Percentiles rank a stretch among this genome's conserved stretches.
Conservation (phyloP, 805 yeast genomes). For the Ascoidea rubescens region DNA sequence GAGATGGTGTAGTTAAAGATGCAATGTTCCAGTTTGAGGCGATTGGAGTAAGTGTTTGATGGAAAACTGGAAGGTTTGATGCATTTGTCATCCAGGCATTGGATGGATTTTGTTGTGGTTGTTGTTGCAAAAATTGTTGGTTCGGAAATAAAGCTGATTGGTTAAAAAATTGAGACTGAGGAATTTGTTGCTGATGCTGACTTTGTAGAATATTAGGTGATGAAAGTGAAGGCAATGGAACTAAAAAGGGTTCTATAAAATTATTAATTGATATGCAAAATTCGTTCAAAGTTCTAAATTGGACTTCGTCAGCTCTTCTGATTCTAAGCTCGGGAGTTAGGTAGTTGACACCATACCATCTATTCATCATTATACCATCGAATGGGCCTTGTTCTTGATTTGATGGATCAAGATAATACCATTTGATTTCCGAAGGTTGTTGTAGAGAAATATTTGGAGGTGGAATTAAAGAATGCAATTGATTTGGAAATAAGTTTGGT, state of each 20-base stretch:
- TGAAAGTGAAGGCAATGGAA: conserved; percentile 27
- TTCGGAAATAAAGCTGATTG: too few species aligned
- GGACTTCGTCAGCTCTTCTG: conserved; percentile 41
- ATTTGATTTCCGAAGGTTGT: conserved; percentile 30
- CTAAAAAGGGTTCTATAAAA: conserved; percentile 43
- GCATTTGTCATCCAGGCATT: neutral
- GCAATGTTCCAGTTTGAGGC: neutral
- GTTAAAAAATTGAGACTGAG: conserved; percentile 1
- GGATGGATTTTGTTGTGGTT: conserved; percentile 3
- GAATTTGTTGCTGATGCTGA: neutral
- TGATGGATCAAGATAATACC: conserved; percentile 64
- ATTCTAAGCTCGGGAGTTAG: conserved; percentile 39
- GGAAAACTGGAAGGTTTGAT: neutral
- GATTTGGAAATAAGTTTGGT: neutral
- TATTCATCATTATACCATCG: conserved; percentile 59
- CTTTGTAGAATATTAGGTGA: conserved; percentile 10
- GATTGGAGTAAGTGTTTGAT: neutral
- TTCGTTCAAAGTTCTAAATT: conserved; percentile 36
- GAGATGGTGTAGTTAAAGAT: conserved; percentile 1
- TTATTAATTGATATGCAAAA: conserved; percentile 36
- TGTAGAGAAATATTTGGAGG: neutral
- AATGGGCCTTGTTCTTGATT: conserved; percentile 77
- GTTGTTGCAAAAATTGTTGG: conserved; percentile 1
- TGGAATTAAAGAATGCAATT: neutral
- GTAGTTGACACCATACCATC: conserved; percentile 55